phyloP scores from a whole-genome alignment of 2,329 filamentous ascomycete genomes.

The Aspergillus brasiliensis region DNA sequence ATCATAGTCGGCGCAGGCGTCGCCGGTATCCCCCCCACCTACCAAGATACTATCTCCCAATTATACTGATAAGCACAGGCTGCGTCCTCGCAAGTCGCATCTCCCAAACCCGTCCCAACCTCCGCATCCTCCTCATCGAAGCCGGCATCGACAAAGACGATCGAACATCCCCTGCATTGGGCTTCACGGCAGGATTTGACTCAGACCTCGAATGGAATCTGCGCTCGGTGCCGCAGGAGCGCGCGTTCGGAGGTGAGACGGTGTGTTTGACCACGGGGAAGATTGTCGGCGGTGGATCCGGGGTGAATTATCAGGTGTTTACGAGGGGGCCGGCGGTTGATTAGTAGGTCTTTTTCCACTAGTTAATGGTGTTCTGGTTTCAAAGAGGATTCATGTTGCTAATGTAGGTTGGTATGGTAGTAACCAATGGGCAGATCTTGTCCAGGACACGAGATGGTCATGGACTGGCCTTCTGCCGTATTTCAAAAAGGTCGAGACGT shows the following conservation, averaged over 20 bases:
- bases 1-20: slow-evolving; percentile 1
- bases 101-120: neutral
- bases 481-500: neutral
- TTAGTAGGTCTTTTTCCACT: neutral
- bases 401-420: neutral
- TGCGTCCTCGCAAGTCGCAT: slow-evolving; percentile 5
- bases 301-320: neutral
- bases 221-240: slow-evolving; percentile 3
- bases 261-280: neutral
- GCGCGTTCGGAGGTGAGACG: neutral
- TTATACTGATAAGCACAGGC: neutral
- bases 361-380: neutral
- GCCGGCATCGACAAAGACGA: slow-evolving; percentile 1
- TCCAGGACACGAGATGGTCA: neutral
- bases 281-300: neutral
- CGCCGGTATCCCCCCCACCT: neutral
- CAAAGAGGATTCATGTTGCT: neutral
- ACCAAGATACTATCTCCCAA: too few relatives aligned
- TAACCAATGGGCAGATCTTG: neutral
- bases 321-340: slow-evolving; percentile 1
- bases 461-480: neutral
- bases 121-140: neutral
- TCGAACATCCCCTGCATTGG: neutral
- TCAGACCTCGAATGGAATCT: neutral
- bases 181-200: neutral